Base-by-base conservation (phyloP, 2,329 filamentous ascomycete species). In the Neofusicoccum ribis region DNA sequence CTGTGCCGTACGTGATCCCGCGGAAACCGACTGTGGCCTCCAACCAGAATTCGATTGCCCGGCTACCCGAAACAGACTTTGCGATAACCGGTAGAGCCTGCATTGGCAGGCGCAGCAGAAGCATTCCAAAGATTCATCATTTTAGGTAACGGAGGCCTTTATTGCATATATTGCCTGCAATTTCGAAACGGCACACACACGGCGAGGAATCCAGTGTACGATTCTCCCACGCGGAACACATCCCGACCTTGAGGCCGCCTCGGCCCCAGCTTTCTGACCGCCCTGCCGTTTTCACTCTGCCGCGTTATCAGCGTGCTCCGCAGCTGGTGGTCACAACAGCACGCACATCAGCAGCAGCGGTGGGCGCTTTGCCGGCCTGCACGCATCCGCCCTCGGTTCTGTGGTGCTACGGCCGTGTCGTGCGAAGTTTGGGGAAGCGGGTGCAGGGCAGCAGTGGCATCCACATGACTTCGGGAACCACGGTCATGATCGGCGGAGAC, bases 51-150 rank as follows among this genome's bases (percentile, higher is more conserved):
- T 60, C 39, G 31, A 17, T 12, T 7, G 17, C 31, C 56, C 56
- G 56, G 34, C 11, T 60, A 60, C 56, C 43, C 56, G 56, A 60
- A 60, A 60, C 56, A 60, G 17, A n/a, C 43, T 60, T 60, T 60
- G 34, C 56, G 43, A 60, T 27, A 49, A 37, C 27, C 17, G 31
- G 56, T n/a, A 60, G n/a, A 27, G 43, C 56, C 31, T 60, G 56
- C 56, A 49, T 60, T 36, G 56, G 44, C 20, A 60, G 43, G n/a
- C 31, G 43, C 31, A 43, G 11, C 56, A 20, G 43, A n/a, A 60
- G 31, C 3, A 6, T 9, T 31, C 31, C 56, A 3, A 14, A 37
- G 15, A 60, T 20, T 14, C 12, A 60, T 23, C 34, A 9, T 11
- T 37, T 47, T 49, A 37, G 31, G 56, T 60, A 60, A 60, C 43